phyloP scores from a whole-genome alignment of 2,329 filamentous ascomycete species.

The Xylaria polymorpha region DNA sequence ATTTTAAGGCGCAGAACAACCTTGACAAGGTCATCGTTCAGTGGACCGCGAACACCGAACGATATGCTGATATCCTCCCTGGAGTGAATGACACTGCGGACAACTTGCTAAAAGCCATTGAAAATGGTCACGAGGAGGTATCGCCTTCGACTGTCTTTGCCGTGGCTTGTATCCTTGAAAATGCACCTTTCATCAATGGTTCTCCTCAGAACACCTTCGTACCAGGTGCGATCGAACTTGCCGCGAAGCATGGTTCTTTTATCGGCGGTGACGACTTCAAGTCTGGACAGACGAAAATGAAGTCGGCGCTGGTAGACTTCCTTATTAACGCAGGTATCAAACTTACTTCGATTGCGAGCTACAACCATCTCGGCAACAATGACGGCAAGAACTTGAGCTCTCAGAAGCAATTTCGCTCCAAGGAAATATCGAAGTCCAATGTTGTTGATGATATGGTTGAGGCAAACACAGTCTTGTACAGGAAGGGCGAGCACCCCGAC shows the following conservation, averaged over 20 bases:
- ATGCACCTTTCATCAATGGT: conserved; percentile 96
- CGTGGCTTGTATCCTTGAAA: conserved; percentile 91
- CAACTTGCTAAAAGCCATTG: conserved; percentile 89
- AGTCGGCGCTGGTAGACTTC: conserved; percentile 98
- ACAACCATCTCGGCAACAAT: conserved; percentile 99
- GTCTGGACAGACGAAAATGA: conserved; percentile 99
- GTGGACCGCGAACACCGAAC: conserved; percentile 99
- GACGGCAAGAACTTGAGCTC: conserved; percentile 99
- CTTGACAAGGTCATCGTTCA: conserved; percentile 97
- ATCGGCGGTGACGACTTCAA: conserved; percentile 99
- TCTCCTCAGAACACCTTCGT: conserved; percentile 99
- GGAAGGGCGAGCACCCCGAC: conserved; percentile 92
- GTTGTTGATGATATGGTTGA: conserved; percentile 99
- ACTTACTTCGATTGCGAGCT: conserved; percentile 96
- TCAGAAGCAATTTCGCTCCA: conserved; percentile 98
- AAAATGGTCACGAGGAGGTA: conserved; percentile 88
- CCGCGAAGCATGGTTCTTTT: conserved; percentile 87
- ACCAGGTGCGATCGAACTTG: conserved; percentile 88
- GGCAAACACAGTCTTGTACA: conserved; percentile 91
- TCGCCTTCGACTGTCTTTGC: conserved; percentile 96
- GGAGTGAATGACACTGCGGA: conserved; percentile 98
- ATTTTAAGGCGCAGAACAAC: conserved; percentile 87
- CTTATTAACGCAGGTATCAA: conserved; percentile 99
- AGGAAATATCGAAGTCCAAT: conserved; percentile 99
- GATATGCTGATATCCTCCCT: conserved; percentile 86